Percentiles rank a stretch among this genome's conserved stretches.
Evolutionary conservation across 2,329 filamentous ascomycete species (phyloP).

Genomic region (Botrytis pseudocinerea): DNA sequence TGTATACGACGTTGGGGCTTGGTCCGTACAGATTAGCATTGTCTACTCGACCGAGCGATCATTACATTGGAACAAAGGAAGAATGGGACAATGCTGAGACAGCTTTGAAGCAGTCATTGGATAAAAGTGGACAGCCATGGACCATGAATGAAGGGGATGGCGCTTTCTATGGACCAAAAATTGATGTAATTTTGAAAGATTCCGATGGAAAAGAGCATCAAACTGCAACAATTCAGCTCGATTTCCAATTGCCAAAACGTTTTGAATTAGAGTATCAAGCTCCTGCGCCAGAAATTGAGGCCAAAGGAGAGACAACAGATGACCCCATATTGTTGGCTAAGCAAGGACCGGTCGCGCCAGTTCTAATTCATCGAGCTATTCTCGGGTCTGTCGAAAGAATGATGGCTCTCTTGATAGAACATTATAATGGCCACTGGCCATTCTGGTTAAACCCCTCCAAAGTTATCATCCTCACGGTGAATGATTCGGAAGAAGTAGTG

Average conservation of each 20-base stretch:
- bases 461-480: conserved; percentile 71
- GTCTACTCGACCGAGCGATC: conserved; percentile 74
- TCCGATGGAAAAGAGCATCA: conserved; percentile 84
- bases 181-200: conserved; percentile 80
- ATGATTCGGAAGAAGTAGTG: conserved; percentile 49
- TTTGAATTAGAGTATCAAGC: conserved; percentile 76
- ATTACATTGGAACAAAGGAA: conserved; percentile 73
- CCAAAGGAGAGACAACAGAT: conserved; percentile 50
- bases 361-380: conserved; percentile 83
- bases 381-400: conserved; percentile 82
- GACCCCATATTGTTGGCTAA: conserved; percentile 50
- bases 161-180: conserved; percentile 90
- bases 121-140: conserved; percentile 67
- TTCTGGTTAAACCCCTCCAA: conserved; percentile 88
- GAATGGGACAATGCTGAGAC: conserved; percentile 69
- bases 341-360: conserved; percentile 66
- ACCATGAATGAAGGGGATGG: conserved; percentile 77
- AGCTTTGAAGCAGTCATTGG: conserved; percentile 64
- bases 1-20: conserved; percentile 69
- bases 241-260: conserved; percentile 83
- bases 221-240: conserved; percentile 84
- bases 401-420: conserved; percentile 82
- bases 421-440: conserved; percentile 77
- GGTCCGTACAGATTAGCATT: conserved; percentile 74
- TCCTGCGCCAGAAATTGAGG: conserved; percentile 63